Percentiles rank a stretch among this genome's conserved stretches.
Conservation (phyloP, 2,329 filamentous ascomycete genomes). For the Pseudofabraea citricarpa region DNA sequence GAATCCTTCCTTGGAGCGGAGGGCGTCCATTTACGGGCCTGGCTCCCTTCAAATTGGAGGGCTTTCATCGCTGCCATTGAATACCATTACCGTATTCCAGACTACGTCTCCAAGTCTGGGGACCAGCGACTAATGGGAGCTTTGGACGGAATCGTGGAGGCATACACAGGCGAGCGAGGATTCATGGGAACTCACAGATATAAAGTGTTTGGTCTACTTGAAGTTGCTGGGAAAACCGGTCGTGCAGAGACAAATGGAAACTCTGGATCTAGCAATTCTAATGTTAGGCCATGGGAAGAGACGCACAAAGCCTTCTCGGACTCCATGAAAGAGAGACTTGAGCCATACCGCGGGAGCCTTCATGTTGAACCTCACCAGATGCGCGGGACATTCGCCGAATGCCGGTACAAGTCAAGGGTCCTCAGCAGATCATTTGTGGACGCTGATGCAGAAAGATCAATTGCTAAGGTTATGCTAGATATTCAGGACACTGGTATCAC, state of each 20-base stretch:
- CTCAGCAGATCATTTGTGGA: slow-evolving; percentile 41
- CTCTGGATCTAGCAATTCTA: slow-evolving; percentile 38
- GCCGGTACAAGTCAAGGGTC: slow-evolving; percentile 43
- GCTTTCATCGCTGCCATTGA: slow-evolving; percentile 52
- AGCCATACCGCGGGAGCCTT: slow-evolving; percentile 42
- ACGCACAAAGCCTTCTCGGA: slow-evolving; percentile 47
- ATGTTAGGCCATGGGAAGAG: slow-evolving; percentile 43
- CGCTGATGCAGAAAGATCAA: slow-evolving; percentile 38
- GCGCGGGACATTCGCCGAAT: slow-evolving; percentile 50
- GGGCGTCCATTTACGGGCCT: slow-evolving; percentile 46
- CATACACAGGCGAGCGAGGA: slow-evolving; percentile 48
- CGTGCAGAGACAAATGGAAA: slow-evolving; percentile 47
- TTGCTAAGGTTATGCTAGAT: slow-evolving; percentile 45
- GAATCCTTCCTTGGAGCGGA: slow-evolving; percentile 47
- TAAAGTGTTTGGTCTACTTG: slow-evolving; percentile 51
- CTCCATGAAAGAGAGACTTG: slow-evolving; percentile 48
- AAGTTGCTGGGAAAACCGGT: slow-evolving; percentile 48
- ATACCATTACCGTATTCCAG: slow-evolving; percentile 48
- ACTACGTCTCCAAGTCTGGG: slow-evolving; percentile 45
- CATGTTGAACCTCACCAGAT: slow-evolving; percentile 46
- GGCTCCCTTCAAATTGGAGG: slow-evolving; percentile 48
- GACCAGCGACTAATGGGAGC: slow-evolving; percentile 47
- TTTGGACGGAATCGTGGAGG: slow-evolving; percentile 49
- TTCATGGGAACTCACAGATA: slow-evolving; percentile 54
- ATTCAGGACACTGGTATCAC: slow-evolving; percentile 49